These are phyloP conservation scores for Cucurbita maxima DNA, from an alignment of 306 rosid genomes.

Conservation along the genomic window DNA sequence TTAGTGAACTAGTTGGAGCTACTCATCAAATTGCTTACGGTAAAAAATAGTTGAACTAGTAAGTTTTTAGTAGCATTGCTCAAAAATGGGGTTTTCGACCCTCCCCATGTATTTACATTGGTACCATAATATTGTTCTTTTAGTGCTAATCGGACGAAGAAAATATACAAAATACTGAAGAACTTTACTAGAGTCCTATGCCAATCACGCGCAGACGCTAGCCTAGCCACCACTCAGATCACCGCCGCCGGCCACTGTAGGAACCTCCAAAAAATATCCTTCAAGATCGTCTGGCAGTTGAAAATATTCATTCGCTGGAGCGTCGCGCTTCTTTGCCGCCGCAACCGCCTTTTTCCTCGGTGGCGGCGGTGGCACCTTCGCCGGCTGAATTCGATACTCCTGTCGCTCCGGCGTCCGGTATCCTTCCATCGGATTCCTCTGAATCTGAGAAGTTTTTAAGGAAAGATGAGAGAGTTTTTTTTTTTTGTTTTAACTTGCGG, in stretches of 20 bases:
- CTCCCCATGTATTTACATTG: too few relatives aligned
- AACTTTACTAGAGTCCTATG: too few relatives aligned
- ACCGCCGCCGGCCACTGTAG: not conserved
- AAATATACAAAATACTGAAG: too few relatives aligned
- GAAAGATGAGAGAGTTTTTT: not conserved
- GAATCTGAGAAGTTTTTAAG: not conserved
- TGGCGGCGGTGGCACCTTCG: conserved; percentile 31
- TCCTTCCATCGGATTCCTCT: not conserved
- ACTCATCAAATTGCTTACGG: too few relatives aligned
- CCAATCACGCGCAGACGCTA: not conserved
- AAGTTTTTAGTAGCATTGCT: too few relatives aligned
- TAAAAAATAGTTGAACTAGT: too few relatives aligned
- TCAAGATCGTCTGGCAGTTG: conserved; percentile 37
- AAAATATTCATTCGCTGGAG: conserved; percentile 42
- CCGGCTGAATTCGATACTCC: conserved; percentile 32
- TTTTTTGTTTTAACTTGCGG: too few relatives aligned
- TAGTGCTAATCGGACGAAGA: too few relatives aligned
- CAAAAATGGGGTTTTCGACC: too few relatives aligned
- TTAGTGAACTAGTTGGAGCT: too few relatives aligned
- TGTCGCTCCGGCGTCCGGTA: conserved; percentile 44
- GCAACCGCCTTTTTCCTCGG: conserved; percentile 44
- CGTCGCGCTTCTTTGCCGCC: conserved; percentile 9
- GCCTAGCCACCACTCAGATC: not conserved
- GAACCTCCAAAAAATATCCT: conserved; percentile 18
- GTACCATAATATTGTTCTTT: too few relatives aligned